Percentiles rank a stretch among this genome's conserved stretches.
Evolutionary conservation across 1,284 basidiomycete genomes (phyloP).

Genomic region (Fomes fomentarius): DNA sequence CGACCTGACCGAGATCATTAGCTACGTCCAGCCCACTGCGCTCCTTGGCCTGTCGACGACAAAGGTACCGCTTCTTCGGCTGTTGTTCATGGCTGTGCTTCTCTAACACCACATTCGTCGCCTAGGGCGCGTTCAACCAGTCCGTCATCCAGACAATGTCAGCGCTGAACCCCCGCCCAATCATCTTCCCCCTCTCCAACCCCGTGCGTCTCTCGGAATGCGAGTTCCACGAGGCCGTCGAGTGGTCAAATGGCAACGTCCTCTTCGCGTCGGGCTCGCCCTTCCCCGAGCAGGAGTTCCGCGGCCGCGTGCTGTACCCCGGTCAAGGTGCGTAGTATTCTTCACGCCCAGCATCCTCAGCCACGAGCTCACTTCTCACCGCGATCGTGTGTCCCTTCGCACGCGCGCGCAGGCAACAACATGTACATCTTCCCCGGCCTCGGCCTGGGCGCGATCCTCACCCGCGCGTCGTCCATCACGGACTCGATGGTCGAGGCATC

Average conservation of each 20-base stretch:
- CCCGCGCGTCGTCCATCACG: slow-evolving; percentile 67
- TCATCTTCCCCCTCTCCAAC: slow-evolving; percentile 97
- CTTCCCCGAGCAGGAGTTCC: slow-evolving; percentile 70
- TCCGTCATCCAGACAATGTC: slow-evolving; percentile 83
- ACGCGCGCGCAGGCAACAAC: slow-evolving; percentile 61
- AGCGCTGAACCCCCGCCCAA: slow-evolving; percentile 83
- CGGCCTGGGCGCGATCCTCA: slow-evolving; percentile 79
- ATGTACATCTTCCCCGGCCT: slow-evolving; percentile 84
- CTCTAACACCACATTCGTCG: slow-evolving; percentile 11
- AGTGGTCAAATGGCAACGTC: slow-evolving; percentile 72
- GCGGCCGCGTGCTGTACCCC: slow-evolving; percentile 70
- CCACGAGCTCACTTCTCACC: too few species aligned
- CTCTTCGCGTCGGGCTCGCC: slow-evolving; percentile 94
- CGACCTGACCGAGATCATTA: slow-evolving; percentile 80
- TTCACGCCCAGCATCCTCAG: not conserved
- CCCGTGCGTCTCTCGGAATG: slow-evolving; percentile 86
- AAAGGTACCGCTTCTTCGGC: slow-evolving; percentile 44
- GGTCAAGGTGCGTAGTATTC: slow-evolving; percentile 61
- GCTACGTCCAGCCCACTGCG: slow-evolving; percentile 89
- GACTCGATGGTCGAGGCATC: slow-evolving; percentile 84
- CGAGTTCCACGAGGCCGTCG: slow-evolving; percentile 85
- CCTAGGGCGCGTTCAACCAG: slow-evolving; percentile 76
- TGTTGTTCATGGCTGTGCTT: not conserved
- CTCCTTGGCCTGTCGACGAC: slow-evolving; percentile 91
- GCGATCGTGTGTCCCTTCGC: too few species aligned